These are phyloP conservation scores for Suhomyces atakaporum DNA, from an alignment of 1,139 yeast genomes.

Conservation along the genomic window DNA sequence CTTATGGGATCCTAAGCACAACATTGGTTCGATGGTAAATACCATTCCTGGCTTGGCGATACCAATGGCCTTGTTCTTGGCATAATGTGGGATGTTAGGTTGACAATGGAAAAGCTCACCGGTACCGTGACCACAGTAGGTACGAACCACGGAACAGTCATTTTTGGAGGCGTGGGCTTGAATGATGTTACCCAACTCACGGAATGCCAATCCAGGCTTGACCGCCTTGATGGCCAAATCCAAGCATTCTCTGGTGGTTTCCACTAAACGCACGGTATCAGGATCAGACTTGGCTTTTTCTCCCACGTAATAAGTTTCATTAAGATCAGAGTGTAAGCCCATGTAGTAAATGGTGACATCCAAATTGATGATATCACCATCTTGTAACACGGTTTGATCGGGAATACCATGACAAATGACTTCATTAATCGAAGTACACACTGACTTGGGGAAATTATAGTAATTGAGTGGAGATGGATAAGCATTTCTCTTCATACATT, in stretches of 20 bases:
- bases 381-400: constrained; percentile 79
- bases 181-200: constrained; percentile 84
- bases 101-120: constrained; percentile 86
- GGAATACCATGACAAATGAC: constrained; percentile 98
- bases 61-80: constrained; percentile 90
- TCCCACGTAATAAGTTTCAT: constrained; percentile 96
- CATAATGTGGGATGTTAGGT: constrained; percentile 94
- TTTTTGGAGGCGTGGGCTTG: constrained; percentile 84
- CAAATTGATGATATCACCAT: constrained; percentile 92
- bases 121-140: constrained; percentile 95
- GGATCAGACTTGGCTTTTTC: constrained; percentile 76
- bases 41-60: constrained; percentile 95
- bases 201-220: constrained; percentile 90
- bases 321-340: constrained; percentile 92
- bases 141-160: constrained; percentile 81
- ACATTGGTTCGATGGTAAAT: constrained; percentile 98
- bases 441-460: constrained; percentile 89
- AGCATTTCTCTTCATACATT: constrained; percentile 83
- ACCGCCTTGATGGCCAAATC: constrained; percentile 80
- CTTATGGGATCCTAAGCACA: constrained; percentile 79
- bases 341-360: constrained; percentile 84
- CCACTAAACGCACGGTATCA: constrained; percentile 84
- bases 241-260: constrained; percentile 88
- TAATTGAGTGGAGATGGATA: constrained; percentile 97
- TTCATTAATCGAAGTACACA: constrained; percentile 93